Conservation (phyloP, 2,329 filamentous ascomycete genomes). For the Clarireedia paspali region DNA sequence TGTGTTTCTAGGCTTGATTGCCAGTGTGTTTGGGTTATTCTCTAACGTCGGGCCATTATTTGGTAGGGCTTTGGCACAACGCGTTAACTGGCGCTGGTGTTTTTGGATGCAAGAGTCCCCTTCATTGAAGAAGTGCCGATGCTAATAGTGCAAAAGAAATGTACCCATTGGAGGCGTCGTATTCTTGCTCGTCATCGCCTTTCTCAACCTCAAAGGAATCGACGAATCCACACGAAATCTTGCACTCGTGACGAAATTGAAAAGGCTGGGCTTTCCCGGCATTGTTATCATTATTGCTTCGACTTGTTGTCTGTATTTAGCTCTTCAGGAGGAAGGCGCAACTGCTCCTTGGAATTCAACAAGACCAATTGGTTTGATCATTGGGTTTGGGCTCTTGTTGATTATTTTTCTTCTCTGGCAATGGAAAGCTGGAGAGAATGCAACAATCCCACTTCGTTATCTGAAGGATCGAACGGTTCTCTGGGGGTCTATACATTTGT, state of each 20-base stretch:
- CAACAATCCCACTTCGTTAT: neutral
- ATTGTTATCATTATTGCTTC: conserved; percentile 28
- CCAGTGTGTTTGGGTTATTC: conserved; percentile 58
- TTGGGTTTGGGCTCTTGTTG: neutral
- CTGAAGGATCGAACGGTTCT: neutral
- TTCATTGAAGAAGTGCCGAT: conserved; percentile 4
- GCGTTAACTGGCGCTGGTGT: conserved; percentile 51
- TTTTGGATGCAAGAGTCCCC: conserved; percentile 27
- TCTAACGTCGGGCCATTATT: conserved; percentile 53
- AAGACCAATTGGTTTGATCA: conserved; percentile 19
- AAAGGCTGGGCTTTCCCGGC: neutral
- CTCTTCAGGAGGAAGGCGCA: conserved; percentile 30
- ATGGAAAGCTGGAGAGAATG: conserved; percentile 1
- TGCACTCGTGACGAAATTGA: neutral
- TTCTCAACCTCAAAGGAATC: conserved; percentile 1
- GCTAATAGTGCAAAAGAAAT: conserved; percentile 22
- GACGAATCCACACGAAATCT: neutral
- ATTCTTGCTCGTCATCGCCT: conserved; percentile 5
- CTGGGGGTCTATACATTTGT: neutral
- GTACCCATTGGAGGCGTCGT: conserved; percentile 27
- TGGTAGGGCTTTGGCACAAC: conserved; percentile 55
- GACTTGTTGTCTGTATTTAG: conserved; percentile 29
- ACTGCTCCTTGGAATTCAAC: conserved; percentile 27
- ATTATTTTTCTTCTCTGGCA: neutral
- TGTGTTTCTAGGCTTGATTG: conserved; percentile 51